Conservation (phyloP, 139 green algal genomes). For the Chlamydomonas sp. region DNA sequence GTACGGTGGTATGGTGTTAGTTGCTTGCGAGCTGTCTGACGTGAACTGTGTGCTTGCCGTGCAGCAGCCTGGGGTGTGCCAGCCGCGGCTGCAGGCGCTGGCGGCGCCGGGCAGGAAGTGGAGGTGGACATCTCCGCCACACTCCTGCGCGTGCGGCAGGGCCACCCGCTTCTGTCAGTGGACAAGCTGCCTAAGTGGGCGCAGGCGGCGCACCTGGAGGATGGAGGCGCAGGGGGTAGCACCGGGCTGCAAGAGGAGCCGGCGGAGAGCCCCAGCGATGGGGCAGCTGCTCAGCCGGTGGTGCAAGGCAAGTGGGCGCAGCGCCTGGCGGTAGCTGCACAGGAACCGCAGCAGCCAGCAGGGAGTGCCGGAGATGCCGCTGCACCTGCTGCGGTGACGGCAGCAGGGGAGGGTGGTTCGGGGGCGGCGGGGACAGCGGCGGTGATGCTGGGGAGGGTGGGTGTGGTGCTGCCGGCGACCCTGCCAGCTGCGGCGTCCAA, state of each 20-base stretch:
- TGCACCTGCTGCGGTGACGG: not conserved
- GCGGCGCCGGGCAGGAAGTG: not conserved
- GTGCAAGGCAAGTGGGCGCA: not conserved
- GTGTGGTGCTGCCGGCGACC: not conserved
- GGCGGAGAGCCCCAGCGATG: not conserved
- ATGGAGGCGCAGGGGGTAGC: not conserved
- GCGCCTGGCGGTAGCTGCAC: not conserved
- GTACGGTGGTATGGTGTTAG: not conserved
- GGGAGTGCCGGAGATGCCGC: too few relatives aligned
- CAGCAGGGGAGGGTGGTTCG: not conserved
- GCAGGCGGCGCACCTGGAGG: not conserved
- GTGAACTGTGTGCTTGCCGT: not conserved
- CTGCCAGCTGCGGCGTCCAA: not conserved
- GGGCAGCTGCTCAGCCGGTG: not conserved
- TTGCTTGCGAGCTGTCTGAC: not conserved
- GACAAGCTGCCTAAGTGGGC: conserved; percentile 64
- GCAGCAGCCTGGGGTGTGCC: conserved; percentile 5
- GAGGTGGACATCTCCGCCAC: conserved; percentile 32
- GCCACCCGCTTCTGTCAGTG: conserved; percentile 50
- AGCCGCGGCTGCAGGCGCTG: not conserved
- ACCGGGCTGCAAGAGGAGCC: not conserved
- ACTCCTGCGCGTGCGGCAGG: conserved; percentile 39
- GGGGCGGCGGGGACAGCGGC: not conserved
- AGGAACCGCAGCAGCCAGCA: not conserved
- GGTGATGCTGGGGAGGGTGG: too few relatives aligned